Evolutionary conservation across 805 yeast genomes (phyloP), one percentile per base, ranked within the genome.

Genomic region (Pichia thaimueangensis): DNA sequence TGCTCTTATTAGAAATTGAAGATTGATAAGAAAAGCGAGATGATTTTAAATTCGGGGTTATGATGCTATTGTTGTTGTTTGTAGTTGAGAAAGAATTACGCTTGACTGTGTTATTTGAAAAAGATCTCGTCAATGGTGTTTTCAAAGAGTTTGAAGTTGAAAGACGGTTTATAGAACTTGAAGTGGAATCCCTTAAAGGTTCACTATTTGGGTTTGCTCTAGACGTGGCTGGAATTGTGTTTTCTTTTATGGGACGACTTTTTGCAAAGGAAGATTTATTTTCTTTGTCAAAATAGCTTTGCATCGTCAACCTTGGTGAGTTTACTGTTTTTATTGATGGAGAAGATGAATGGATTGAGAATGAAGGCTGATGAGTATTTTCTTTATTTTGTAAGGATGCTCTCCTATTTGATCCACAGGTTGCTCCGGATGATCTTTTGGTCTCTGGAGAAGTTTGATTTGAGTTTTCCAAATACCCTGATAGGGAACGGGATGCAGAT

Each of bases 221-320:
- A n/a, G n/a, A n/a, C n/a, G 9, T 29, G 13, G 28, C 30, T 36
- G 15, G 19, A 10, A 29, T n/a, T 25, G 15, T 8, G n/a, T 20
- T 20, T 9, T 11, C 17, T 25, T 21, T 23, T 16, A 13, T 12
- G 17, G 25, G 4, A 15, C 16, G 3, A 19, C 24, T 35, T n/a
- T 16, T n/a, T 21, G 22, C 4, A 9, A 34, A 13, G 15, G 5
- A 20, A 7, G 15, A 30, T 12, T 15, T 35, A 31, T 43, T 43
- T 24, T 43, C 46, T 10, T 43, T 43, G 17, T 43, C 42, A n/a
- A 43, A 43, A 20, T 28, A 43, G 19, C 42, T 38, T 22, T 43
- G 46, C 46, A 43, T 43, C 11, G 41, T 43, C 30, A 43, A 9
- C 8, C 42, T 29, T 12, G 39, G 8, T 3, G 39, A 7, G 16